Conservation (phyloP, 768 basidiomycete species). For the Suillus placidus region DNA sequence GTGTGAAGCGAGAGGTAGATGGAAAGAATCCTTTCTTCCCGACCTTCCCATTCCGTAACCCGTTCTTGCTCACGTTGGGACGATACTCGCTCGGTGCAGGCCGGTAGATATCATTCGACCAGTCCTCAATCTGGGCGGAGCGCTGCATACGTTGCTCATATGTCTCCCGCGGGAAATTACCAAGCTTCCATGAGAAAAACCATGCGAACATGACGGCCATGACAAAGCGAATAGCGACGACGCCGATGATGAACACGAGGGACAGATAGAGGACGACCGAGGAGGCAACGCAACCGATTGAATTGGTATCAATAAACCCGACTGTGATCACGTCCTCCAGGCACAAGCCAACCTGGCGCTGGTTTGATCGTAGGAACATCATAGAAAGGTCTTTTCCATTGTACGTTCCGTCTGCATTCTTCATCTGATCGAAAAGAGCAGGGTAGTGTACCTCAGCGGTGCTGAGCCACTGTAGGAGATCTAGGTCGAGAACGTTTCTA, state of each 20-base stretch:
- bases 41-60: constrained; percentile 51
- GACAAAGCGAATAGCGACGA: constrained; percentile 90
- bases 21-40: constrained; percentile 67
- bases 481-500: constrained; percentile 88
- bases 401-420: constrained; percentile 67
- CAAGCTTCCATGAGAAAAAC: constrained; percentile 97
- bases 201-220: constrained; percentile 98
- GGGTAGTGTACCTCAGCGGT: constrained; percentile 83
- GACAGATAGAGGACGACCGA: constrained; percentile 93
- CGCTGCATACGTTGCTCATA: constrained; percentile 91
- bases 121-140: constrained; percentile 89
- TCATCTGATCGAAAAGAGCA: constrained; percentile 77
- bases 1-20: constrained; percentile 73
- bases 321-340: constrained; percentile 84
- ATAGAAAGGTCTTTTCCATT: constrained; percentile 89
- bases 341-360: constrained; percentile 73
- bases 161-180: constrained; percentile 91
- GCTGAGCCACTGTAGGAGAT: constrained; percentile 84
- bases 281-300: constrained; percentile 96
- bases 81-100: constrained; percentile 90
- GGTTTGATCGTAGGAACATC: constrained; percentile 71
- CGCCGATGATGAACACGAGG: constrained; percentile 95
- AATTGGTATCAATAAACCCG: constrained; percentile 93
- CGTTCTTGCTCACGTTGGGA: constrained; percentile 82
- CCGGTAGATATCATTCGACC: constrained; percentile 94